phyloP scores from a whole-genome alignment of 2,329 filamentous ascomycete genomes.

The Pseudofabraea citricarpa region DNA sequence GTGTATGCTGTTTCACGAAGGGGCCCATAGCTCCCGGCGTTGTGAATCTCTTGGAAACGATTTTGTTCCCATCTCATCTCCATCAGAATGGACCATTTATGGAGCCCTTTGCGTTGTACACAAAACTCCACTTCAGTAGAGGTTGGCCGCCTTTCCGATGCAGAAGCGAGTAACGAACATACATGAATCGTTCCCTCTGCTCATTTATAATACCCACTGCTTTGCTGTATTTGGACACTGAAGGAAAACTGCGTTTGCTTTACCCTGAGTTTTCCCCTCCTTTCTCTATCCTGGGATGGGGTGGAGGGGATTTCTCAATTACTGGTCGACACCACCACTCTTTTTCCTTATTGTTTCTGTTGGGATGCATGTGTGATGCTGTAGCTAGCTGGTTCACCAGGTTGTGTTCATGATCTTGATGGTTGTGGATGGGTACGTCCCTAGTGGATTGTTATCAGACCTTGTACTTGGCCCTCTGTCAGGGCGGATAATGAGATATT shows the following conservation, averaged over 20 bases:
- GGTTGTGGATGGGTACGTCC: constrained; percentile 20
- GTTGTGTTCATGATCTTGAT: constrained; percentile 27
- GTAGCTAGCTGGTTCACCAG: constrained; percentile 16
- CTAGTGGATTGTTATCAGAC: constrained; percentile 20
- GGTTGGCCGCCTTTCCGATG: constrained; percentile 41
- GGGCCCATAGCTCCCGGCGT: constrained; percentile 26
- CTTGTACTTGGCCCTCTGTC: constrained; percentile 24
- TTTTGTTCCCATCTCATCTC: constrained; percentile 21
- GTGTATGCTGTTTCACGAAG: constrained; percentile 18
- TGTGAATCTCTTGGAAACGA: constrained; percentile 25
- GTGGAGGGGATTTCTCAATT: constrained; percentile 16
- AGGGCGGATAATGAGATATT: constrained; percentile 30
- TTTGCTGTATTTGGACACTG: constrained; percentile 21
- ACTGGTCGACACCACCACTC: constrained; percentile 25
- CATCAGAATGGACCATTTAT: constrained; percentile 32
- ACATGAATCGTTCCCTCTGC: constrained; percentile 29
- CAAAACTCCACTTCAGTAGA: constrained; percentile 35
- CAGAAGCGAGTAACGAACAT: constrained; percentile 23
- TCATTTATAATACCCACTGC: constrained; percentile 32
- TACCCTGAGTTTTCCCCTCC: constrained; percentile 15
- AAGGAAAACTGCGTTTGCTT: constrained; percentile 28
- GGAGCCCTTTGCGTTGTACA: constrained; percentile 21
- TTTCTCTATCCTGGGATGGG: constrained; percentile 13
- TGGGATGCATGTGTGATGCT: constrained; percentile 29
- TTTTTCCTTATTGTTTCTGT: constrained; percentile 24